Base-by-base conservation (phyloP, 345 rosid genomes). In the Kandelia obovata region DNA sequence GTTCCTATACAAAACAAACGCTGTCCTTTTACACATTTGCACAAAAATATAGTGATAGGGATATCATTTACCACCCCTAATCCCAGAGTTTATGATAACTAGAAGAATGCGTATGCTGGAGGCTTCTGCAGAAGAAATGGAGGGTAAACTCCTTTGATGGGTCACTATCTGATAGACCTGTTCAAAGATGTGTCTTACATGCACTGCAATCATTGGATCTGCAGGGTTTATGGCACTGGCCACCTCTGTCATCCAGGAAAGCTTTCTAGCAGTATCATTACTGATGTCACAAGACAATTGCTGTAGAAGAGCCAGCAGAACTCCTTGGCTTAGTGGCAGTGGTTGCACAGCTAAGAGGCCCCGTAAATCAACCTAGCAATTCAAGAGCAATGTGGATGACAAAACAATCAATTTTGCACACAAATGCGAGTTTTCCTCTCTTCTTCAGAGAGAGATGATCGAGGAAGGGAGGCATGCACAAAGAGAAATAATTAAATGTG, bases 311-410 rank as follows among this genome's bases (percentile, higher is more conserved):
- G 93, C 83, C 8, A 92, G 88, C 6, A 95, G 77, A 20, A 92
- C 96, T 43, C 99, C 92, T 82, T 88, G 99, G 88, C 93, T 90
- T 73, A 95, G 68, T 0, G 96, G 96, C 25, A 80, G 78, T 10
- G 96, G 96, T 52, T 65, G 72, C 75, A 79, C 74, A 2, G 83
- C 69, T 63, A 95, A 57, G 9, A 95, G 77, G 47, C 84, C 77
- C 6, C 58, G 86, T 53, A 87, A 73, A 83, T 88, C 96, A 66
- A 88, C 96, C 99, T 95, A 82, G 16, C 34, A 58, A 23, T 13
- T 43, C 49, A 43, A 43, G 49, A 43, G 49, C 49, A 43, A 43
- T 13, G 49, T 43, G 49, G 1, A 11, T 43, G 4, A 43, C 49
- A 43, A 15, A 11, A 17, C 2, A 5, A 3, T 43, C 49, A 43